These are phyloP conservation scores for Zanthoxylum bungeanum DNA, from an alignment of 345 rosid species.

Conservation along the genomic window DNA sequence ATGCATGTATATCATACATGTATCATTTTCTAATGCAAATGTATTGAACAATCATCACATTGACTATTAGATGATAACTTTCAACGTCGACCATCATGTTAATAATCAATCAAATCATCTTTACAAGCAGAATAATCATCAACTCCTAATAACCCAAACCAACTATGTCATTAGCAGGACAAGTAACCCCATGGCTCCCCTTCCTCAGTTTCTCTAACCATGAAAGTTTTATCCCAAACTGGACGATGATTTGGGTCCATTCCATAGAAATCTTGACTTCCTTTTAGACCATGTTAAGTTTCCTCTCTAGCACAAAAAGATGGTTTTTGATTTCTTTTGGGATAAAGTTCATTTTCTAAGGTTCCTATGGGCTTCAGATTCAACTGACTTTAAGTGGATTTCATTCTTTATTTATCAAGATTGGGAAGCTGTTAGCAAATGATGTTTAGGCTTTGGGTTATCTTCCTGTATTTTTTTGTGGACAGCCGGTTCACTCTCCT, in stretches of 20 bases:
- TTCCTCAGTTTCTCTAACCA: not conserved
- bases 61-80: not conserved
- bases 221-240: not conserved
- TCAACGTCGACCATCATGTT: not conserved
- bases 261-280: not conserved
- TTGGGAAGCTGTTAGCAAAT: not conserved
- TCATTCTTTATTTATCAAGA: not conserved
- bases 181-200: not conserved
- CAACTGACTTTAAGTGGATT: not conserved
- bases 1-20: not conserved
- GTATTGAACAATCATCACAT: not conserved
- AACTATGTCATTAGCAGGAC: not conserved
- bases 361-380: not conserved
- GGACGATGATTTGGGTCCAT: not conserved
- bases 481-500: too few species aligned
- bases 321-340: too few species aligned
- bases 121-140: not conserved
- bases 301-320: not conserved
- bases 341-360: not conserved
- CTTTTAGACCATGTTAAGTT: not conserved
- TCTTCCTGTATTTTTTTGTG: too few species aligned
- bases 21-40: not conserved
- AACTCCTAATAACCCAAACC: not conserved
- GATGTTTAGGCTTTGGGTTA: not conserved
- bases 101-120: not conserved